Evolutionary conservation across 2,329 filamentous ascomycete species (phyloP), one percentile per base, ranked within the genome.

Genomic region (Ophiostoma ulmi): DNA sequence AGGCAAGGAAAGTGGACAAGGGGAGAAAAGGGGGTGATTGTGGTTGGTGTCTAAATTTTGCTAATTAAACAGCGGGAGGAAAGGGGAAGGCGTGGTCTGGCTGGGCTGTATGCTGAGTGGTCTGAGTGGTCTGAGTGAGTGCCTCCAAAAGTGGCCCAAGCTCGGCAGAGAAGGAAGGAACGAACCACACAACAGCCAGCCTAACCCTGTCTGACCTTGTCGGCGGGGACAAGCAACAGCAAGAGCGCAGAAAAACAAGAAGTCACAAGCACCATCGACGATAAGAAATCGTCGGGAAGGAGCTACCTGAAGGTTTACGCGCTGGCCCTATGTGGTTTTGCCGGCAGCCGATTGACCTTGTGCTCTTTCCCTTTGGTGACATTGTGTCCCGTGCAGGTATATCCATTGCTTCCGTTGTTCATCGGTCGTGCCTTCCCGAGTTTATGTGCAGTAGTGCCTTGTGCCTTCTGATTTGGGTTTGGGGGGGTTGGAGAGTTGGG

Each of bases 11-110:
- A 52, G 35, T 8, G 38, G 35, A 26, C 13, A 36, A 68, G n/a
- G 52, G 63, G 67, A 65, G 36, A 70, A 71, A 68, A 71, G 67
- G 70, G 67, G 61, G 55, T 58, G 66, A 67, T 48, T 52, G 44
- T 48, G 44, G 44, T 48, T 48, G 44, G 44, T 48, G 44, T 48
- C 17, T 48, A 13, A 39, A n/a, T n/a, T 39, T 65, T 38, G 63
- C 38, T 64, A 70, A 69, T 69, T 72, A 71, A 64, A 70, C 61
- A 63, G 63, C 71, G 55, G 67, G 68, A 68, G 58, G 63, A 70
- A 71, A 72, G 58, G 66, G 69, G 72, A 68, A 69, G 39, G 48
- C 68, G 63, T 67, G 41, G 67, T 55, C 36, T 41, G 63, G 44
- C 44, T 48, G n/a, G 44, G 44, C 44, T 48, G 44, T 20, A 48